These are phyloP conservation scores for Fusarium concolor DNA, from an alignment of 2,329 filamentous ascomycete species.

Conservation along the genomic window DNA sequence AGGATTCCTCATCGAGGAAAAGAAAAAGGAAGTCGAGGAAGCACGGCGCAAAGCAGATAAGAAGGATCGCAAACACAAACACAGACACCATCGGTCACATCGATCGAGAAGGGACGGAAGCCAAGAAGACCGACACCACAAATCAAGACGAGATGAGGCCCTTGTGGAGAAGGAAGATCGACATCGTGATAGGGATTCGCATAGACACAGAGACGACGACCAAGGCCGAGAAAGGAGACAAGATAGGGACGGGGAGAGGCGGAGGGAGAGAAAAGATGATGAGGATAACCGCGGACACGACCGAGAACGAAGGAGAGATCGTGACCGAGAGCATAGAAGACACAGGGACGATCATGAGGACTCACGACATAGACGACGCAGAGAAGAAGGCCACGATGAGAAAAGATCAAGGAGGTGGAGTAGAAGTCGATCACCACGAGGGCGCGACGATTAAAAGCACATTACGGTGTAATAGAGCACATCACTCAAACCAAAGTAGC, in stretches of 20 bases:
- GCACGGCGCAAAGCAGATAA: constrained; percentile 68
- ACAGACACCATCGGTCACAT: constrained; percentile 61
- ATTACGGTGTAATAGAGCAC: constrained; percentile 39
- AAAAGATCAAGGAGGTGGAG: constrained; percentile 46
- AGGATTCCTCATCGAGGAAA: constrained; percentile 86
- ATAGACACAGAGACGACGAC: constrained; percentile 46
- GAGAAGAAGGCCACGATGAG: constrained; percentile 46
- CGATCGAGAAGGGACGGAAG: constrained; percentile 53
- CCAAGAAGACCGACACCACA: constrained; percentile 47
- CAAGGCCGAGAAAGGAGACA: constrained; percentile 47
- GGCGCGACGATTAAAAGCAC: constrained; percentile 43
- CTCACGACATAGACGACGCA: constrained; percentile 41
- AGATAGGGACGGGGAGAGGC: constrained; percentile 33
- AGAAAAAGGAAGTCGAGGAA: constrained; percentile 85
- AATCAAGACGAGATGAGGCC: constrained; percentile 55
- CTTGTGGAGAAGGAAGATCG: constrained; percentile 45
- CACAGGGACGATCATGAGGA: constrained; percentile 49
- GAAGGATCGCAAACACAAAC: constrained; percentile 61
- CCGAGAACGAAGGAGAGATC: constrained; percentile 41
- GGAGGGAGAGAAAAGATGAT: constrained; percentile 38
- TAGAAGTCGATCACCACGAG: constrained; percentile 59
- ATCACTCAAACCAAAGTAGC: constrained; percentile 25
- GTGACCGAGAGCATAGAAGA: constrained; percentile 44
- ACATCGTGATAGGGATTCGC: constrained; percentile 48
- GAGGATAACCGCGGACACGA: constrained; percentile 42